A percentile compares a stretch with the other conserved stretches of the same genome.
Conservation (phyloP, 176 grass and related monocot species). For the Eragrostis curvula region DNA sequence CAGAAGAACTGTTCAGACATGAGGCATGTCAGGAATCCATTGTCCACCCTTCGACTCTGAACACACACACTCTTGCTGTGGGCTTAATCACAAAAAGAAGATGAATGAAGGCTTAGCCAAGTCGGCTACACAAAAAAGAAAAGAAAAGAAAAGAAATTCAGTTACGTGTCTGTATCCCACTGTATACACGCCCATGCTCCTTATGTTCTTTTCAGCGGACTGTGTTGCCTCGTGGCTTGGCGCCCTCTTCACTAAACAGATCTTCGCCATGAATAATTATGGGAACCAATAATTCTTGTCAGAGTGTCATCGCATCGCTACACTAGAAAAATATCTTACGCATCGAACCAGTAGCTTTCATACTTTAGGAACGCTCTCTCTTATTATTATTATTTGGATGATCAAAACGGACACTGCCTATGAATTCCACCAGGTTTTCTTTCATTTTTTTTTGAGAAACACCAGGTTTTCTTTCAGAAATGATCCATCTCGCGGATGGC, state of each 20-base stretch:
- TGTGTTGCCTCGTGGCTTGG: slow-evolving; percentile 30
- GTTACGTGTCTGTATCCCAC: slow-evolving; percentile 13
- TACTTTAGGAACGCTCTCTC: neutral
- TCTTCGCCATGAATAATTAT: slow-evolving; percentile 1
- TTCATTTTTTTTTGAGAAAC: no score
- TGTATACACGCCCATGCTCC: neutral
- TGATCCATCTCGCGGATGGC: no score
- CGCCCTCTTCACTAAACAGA: neutral
- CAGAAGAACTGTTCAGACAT: neutral
- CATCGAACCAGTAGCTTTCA: neutral
- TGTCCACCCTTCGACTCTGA: neutral
- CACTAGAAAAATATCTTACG: neutral
- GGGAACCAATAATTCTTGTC: neutral
- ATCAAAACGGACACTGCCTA: neutral
- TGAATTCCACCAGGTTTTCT: neutral
- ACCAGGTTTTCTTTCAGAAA: no score
- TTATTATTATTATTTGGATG: neutral
- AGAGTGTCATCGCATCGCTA: neutral
- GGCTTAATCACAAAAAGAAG: no score
- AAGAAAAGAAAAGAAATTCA: no score
- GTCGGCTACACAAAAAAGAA: neutral
- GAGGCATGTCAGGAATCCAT: neutral
- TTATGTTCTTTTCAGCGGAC: slow-evolving; percentile 16
- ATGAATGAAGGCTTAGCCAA: no score
- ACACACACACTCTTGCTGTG: no score